These are phyloP conservation scores for Penicillium herquei DNA, from an alignment of 495 filamentous ascomycete species.

Conservation along the genomic window DNA sequence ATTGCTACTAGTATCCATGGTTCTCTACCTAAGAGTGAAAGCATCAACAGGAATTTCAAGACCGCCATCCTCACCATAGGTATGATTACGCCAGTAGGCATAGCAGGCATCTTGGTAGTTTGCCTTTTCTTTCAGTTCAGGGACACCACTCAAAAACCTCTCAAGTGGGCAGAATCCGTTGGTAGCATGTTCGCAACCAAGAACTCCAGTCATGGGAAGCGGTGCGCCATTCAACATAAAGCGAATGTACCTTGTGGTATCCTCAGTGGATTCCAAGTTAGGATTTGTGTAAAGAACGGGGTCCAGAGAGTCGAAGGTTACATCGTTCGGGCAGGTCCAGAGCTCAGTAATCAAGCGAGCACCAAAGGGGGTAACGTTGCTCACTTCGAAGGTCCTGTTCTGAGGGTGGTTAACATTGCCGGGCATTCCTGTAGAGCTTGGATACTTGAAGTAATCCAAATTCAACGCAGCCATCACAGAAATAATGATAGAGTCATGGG, in stretches of 20 bases:
- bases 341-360: slow-evolving; percentile 63
- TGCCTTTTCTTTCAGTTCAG: slow-evolving; percentile 18
- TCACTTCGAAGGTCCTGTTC: slow-evolving; percentile 17
- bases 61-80: neutral
- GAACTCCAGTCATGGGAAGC: slow-evolving; percentile 22
- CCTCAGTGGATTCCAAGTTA: slow-evolving; percentile 9
- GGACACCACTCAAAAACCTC: slow-evolving; percentile 21
- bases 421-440: slow-evolving; percentile 43
- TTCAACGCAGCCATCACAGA: slow-evolving; percentile 51
- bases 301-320: slow-evolving; percentile 19
- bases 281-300: slow-evolving; percentile 29
- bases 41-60: neutral
- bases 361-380: slow-evolving; percentile 55
- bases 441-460: slow-evolving; percentile 45
- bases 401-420: slow-evolving; percentile 44
- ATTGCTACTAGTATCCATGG: no score
- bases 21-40: neutral
- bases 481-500: slow-evolving; percentile 40
- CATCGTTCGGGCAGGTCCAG: slow-evolving; percentile 28
- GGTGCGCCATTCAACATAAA: slow-evolving; percentile 32
- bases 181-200: slow-evolving; percentile 16
- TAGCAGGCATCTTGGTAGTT: slow-evolving; percentile 32
- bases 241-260: slow-evolving; percentile 28
- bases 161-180: slow-evolving; percentile 31
- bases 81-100: slow-evolving; percentile 15